Evolutionary conservation across 768 basidiomycete genomes (phyloP), one percentile per base, ranked within the genome.

Genomic region (Agrocybe chaxingu): DNA sequence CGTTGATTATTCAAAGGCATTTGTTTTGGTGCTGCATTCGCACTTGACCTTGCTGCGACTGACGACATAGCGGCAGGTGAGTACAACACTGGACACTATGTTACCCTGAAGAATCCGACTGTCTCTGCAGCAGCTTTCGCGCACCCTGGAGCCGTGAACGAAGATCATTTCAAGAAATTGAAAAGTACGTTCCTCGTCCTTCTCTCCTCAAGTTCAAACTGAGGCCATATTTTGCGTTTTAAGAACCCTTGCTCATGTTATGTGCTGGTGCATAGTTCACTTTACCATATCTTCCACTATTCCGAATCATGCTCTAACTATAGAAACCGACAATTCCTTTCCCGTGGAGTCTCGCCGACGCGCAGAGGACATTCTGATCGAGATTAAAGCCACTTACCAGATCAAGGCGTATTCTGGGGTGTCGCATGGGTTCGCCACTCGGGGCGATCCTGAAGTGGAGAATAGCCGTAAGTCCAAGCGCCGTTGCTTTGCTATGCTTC

Each of bases 311-410:
- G 3, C 3, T 16, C 33, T 42, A 24, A 24, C 24, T 3, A 5
- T 59, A 79, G 83, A 85, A 64, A 69, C 55, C n/a, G 83, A 85
- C 57, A 53, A 57, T 2, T 75, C 80, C 1, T 84, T 85, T 69
- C 71, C 79, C 1, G 16, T 68, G 0, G 68, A 70, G 11, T 70
- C 74, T 2, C 79, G 83, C 19, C 77, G 77, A 13, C 67, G 72
- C 3, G 78, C 77, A 0, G 83, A 84, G 51, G 78, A 80, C 44
- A 75, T 83, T 6, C 63, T 86, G 18, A 67, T 72, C 6, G 74
- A 74, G 47, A 67, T 60, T n/a, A 80, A 79, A 46, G 74, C 74
- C 0, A 66, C 64, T 1, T 85, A 84, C 60, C 74, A 79, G 51
- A 66, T 82, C 51, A 81, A 84, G 39, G 61, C 80, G 8, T 85